Evolutionary conservation across 306 rosid species (phyloP).

Genomic region (Malus fusca): DNA sequence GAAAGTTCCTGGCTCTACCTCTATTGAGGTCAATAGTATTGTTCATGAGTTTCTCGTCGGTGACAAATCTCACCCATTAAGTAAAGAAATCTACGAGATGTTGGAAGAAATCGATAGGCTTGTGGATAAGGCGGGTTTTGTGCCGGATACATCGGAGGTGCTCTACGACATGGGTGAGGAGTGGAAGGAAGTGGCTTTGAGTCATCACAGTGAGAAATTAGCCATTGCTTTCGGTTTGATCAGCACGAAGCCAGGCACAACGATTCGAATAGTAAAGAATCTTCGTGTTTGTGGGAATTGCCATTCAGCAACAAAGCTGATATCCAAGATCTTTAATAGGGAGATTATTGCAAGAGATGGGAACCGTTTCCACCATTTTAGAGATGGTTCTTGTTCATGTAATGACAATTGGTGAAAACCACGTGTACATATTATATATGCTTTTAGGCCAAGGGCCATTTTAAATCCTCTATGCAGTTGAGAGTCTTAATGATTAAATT

Average conservation of each 20-base stretch:
- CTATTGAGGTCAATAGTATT: conserved; percentile 59
- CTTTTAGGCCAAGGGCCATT: neutral
- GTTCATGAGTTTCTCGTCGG: conserved; percentile 90
- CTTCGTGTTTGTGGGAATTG: conserved; percentile 86
- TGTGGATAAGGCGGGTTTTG: conserved; percentile 49
- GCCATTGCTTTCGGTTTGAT: conserved; percentile 84
- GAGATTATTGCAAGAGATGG: conserved; percentile 85
- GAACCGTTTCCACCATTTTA: conserved; percentile 77
- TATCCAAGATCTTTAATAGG: conserved; percentile 66
- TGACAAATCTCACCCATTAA: conserved; percentile 54
- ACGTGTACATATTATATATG: neutral
- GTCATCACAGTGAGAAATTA: conserved; percentile 79
- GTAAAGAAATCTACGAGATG: conserved; percentile 48
- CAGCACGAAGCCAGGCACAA: conserved; percentile 68
- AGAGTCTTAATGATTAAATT: too few relatives aligned
- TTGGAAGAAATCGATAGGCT: conserved; percentile 55
- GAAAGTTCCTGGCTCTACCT: conserved; percentile 87
- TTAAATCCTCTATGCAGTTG: too few relatives aligned
- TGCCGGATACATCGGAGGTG: conserved; percentile 74
- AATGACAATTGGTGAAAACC: conserved; percentile 54
- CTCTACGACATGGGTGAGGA: conserved; percentile 74
- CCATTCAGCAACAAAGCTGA: conserved; percentile 70
- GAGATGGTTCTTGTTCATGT: conserved; percentile 72
- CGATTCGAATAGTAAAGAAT: conserved; percentile 69
- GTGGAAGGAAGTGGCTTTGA: conserved; percentile 76